These are phyloP conservation scores for Trypanosoma vivax DNA, from an alignment of 208 protist genomes.

Conservation along the genomic window DNA sequence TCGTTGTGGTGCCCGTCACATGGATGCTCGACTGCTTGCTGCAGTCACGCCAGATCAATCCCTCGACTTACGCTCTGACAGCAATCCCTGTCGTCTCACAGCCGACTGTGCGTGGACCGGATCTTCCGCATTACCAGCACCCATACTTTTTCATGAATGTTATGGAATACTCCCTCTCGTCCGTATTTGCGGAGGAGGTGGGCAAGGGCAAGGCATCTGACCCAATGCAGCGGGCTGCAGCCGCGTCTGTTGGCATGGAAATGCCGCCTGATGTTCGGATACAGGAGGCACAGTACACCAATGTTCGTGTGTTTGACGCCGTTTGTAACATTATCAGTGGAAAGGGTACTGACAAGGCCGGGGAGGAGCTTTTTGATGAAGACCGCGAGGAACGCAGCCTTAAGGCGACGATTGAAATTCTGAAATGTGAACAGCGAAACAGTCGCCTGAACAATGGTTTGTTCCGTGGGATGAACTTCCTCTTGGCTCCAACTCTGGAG, in stretches of 20 bases:
- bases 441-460: slow-evolving; percentile 70
- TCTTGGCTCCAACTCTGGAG: slow-evolving; percentile 55
- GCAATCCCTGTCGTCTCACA: slow-evolving; percentile 71
- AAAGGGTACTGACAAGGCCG: slow-evolving; percentile 14
- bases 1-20: slow-evolving; percentile 65
- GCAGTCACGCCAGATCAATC: slow-evolving; percentile 82
- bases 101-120: slow-evolving; percentile 42
- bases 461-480: slow-evolving; percentile 60
- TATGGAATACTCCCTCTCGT: slow-evolving; percentile 68
- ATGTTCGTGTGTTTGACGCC: slow-evolving; percentile 59
- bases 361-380: slow-evolving; percentile 50
- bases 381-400: slow-evolving; percentile 20
- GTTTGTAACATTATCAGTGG: slow-evolving; percentile 23
- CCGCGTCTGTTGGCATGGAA: slow-evolving; percentile 14
- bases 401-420: slow-evolving; percentile 47
- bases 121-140: slow-evolving; percentile 82
- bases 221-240: slow-evolving; percentile 17
- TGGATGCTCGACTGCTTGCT: slow-evolving; percentile 88
- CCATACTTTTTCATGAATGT: slow-evolving; percentile 82
- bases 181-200: slow-evolving; percentile 36
- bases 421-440: slow-evolving; percentile 45
- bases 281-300: slow-evolving; percentile 44
- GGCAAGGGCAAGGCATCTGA: slow-evolving; percentile 17
- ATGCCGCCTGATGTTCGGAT: slow-evolving; percentile 70
- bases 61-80: slow-evolving; percentile 55